phyloP scores from a whole-genome alignment of 371 early-diverging fungal species.

The Mucor irregularis region DNA sequence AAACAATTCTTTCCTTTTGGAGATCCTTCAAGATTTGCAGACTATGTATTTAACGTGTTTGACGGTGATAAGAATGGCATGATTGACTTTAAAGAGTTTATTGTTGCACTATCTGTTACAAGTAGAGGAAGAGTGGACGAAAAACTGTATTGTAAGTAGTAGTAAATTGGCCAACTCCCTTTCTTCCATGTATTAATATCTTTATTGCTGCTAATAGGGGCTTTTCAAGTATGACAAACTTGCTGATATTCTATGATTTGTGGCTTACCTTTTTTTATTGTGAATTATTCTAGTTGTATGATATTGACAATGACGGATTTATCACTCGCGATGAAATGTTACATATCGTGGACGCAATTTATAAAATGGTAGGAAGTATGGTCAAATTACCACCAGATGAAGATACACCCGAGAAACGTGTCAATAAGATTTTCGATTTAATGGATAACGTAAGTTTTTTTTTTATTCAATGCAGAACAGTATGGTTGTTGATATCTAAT shows the following conservation, averaged over 20 bases:
- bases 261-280: not conserved
- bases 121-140: conserved; percentile 88
- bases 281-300: conserved; percentile 78
- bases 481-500: not conserved
- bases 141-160: conserved; percentile 74
- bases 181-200: conserved; percentile 1
- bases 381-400: conserved; percentile 89
- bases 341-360: conserved; percentile 88
- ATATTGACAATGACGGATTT: conserved; percentile 88
- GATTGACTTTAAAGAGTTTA: conserved; percentile 93
- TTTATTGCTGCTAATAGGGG: conserved; percentile 32
- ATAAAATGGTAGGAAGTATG: conserved; percentile 93
- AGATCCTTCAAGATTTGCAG: conserved; percentile 88
- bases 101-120: conserved; percentile 84
- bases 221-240: conserved; percentile 30
- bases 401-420: conserved; percentile 91
- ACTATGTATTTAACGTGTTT: conserved; percentile 89
- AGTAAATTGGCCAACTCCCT: not conserved
- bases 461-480: not conserved
- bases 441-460: conserved; percentile 80
- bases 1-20: conserved; percentile 98
- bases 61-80: conserved; percentile 86
- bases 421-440: conserved; percentile 84
- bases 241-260: not conserved
- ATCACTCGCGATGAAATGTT: conserved; percentile 91